A percentile compares a stretch with the other conserved stretches of the same genome.
phyloP scores from a whole-genome alignment of 2,329 filamentous ascomycete species.

The Aquanectria penicillioides region DNA sequence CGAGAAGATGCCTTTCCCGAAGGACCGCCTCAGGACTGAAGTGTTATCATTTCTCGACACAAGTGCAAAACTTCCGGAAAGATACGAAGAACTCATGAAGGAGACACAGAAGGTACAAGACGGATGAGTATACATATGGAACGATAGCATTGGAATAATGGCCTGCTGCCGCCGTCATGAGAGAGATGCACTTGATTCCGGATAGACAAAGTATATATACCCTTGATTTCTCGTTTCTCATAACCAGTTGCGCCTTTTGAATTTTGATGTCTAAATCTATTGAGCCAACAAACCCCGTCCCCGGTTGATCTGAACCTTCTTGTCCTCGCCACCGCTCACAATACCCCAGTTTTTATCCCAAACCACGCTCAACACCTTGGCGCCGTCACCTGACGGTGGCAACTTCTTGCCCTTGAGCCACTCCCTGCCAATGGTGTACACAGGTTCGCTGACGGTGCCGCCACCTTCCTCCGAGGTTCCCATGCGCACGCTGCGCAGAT shows the following conservation, averaged over 20 bases:
- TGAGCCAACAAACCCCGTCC: conserved; percentile 62
- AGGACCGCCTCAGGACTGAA: conserved; percentile 54
- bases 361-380: conserved; percentile 87
- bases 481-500: conserved; percentile 77
- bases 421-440: conserved; percentile 81
- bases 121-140: not conserved
- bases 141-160: not conserved
- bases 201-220: conserved; percentile 19
- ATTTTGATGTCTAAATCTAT: conserved; percentile 39
- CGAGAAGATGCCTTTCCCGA: conserved; percentile 62
- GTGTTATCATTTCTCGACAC: conserved; percentile 51
- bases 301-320: conserved; percentile 90
- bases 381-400: conserved; percentile 78
- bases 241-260: conserved; percentile 27
- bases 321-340: conserved; percentile 92
- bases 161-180: not conserved
- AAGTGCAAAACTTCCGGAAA: conserved; percentile 16
- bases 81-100: conserved; percentile 43
- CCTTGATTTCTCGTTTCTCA: conserved; percentile 22
- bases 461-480: conserved; percentile 69
- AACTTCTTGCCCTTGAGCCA: conserved; percentile 72
- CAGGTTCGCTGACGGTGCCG: conserved; percentile 74
- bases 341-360: conserved; percentile 92
- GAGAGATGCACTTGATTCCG: not conserved
- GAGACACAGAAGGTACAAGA: conserved; percentile 4